Base-by-base conservation (phyloP, 169 alveolate species). In the Plasmodium coatneyi region DNA sequence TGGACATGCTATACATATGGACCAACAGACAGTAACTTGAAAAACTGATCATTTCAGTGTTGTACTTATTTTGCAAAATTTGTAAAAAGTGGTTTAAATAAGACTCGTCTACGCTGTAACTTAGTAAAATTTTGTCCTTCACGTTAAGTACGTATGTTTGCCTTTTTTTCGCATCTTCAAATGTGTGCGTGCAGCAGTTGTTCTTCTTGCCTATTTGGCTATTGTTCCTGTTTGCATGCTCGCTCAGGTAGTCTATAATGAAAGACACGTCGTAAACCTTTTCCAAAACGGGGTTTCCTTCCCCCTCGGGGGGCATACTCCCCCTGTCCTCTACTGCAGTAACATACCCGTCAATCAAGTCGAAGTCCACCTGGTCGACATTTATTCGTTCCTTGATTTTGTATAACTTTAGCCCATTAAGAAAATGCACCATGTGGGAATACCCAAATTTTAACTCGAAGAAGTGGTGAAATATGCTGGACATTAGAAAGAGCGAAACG, bases 1-100 rank as follows among this genome's bases (percentile, higher is more conserved):
- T 91, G 19, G 92, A 91, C 84, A 91, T 91, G 71, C 92, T 91
- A 39, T 91, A 91, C 84, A 91, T 70, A 54, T 81, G 95, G 34
- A 91, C 16, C 56, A 91, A 7, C 30, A 39, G 66, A 60, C 84
- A 91, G 52, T 71, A 80, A 30, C 60, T 81, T 46, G 14, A 43
- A 91, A 91, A 91, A 80, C 74, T 80, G 30, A 91, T 80, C 83
- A 74, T 80, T 16, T 91, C 80, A 6, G 74, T 32, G 76, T 91
- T 91, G 74, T 91, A 91, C 36, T 91, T 91, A 70, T 91, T 71
- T 30, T 30, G 54, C 7, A 91, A 30, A 32, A 80, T 91, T n/a
- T 66, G 56, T 81, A 91, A 71, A 71, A 82, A 91, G 41, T 81
- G 36, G 66, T 91, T 80, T 91, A 91, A 71, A 81, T 56, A 91